Evolutionary conservation across 2,329 filamentous ascomycete genomes (phyloP).

Genomic region (Parascedosporium putredinis): DNA sequence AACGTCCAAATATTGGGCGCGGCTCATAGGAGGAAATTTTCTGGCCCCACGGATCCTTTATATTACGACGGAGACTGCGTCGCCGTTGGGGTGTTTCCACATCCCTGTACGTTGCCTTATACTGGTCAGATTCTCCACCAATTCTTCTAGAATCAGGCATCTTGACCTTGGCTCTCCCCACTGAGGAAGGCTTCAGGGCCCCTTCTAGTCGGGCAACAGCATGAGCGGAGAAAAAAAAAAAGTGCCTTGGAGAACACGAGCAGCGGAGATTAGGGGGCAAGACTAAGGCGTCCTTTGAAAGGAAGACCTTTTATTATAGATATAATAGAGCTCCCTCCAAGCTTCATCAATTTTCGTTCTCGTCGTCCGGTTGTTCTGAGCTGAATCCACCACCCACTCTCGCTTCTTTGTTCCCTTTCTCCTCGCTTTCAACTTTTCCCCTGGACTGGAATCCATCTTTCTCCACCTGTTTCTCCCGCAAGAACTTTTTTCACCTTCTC

Average conservation of each 20-base stretch:
- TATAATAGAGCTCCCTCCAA: too few relatives aligned
- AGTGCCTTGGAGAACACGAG: not conserved
- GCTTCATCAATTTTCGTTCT: too few relatives aligned
- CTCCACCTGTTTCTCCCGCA: not conserved
- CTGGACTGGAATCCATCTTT: not conserved
- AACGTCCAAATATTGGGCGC: not conserved
- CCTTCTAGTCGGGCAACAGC: not conserved
- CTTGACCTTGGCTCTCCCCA: not conserved
- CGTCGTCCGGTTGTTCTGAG: too few relatives aligned
- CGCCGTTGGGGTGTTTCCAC: not conserved
- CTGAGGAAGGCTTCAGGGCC: not conserved
- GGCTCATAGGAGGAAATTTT: not conserved
- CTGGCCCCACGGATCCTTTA: not conserved
- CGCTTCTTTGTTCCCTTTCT: not conserved
- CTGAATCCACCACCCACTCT: too few relatives aligned
- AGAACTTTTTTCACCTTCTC: slow-evolving; percentile 9
- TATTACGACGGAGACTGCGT: not conserved
- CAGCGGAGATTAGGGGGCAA: not conserved
- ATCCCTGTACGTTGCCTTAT: not conserved
- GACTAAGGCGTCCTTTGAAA: too few relatives aligned
- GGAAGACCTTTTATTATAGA: too few relatives aligned
- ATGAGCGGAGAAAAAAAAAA: too few relatives aligned
- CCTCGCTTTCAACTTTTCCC: not conserved
- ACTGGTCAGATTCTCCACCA: not conserved
- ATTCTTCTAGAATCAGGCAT: not conserved